Base-by-base conservation (phyloP, 192 early-diverging fungal genomes). In the Entophlyctis luteolus region DNA sequence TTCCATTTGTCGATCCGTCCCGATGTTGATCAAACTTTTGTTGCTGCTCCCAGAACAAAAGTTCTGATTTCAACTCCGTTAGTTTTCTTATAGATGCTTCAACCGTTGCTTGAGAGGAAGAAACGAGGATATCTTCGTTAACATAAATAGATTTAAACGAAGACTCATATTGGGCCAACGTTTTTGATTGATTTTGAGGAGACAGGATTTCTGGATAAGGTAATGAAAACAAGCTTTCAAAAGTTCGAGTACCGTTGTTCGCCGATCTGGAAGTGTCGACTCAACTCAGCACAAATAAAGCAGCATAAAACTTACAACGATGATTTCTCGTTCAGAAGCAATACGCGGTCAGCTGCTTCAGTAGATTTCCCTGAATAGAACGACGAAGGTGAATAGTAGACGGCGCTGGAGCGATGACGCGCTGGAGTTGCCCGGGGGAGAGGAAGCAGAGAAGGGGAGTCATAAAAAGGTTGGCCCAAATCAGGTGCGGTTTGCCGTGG, bases 81-180 rank as follows among this genome's bases (percentile, higher is more conserved):
- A 68, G 25, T 12, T 48, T 49, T 22, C 35, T 16, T 4, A 68
- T 68, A 6, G 55, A 29, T 4, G 20, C 2, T 49, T 59, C 35
- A 59, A 68, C 48, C 4, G 33, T 14, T 27, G 34, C 16, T 31
- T 68, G 55, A 22, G 67, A 46, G 3, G 54, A 34, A 10, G 32
- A 8, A 10, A 59, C 54, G n/a, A 68, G 67, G 23, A 22, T 46
- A 27, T 58, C 37, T 56, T 59, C 55, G 29, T 68, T 56, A 31
- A 68, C 28, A n/a, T 28, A 20, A 29, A 55, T 34, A 23, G 4
- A 5, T 59, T 59, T 59, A 27, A 59, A 27, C 20, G 12, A 4
- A 10, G 33, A 42, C 35, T 59, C 57, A 16, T 12, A 42, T n/a
- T n/a, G n/a, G n/a, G n/a, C n/a, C n/a, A n/a, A n/a, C n/a, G n/a